Evolutionary conservation across 805 yeast species (phyloP).

Genomic region (Saturnispora hagleri): DNA sequence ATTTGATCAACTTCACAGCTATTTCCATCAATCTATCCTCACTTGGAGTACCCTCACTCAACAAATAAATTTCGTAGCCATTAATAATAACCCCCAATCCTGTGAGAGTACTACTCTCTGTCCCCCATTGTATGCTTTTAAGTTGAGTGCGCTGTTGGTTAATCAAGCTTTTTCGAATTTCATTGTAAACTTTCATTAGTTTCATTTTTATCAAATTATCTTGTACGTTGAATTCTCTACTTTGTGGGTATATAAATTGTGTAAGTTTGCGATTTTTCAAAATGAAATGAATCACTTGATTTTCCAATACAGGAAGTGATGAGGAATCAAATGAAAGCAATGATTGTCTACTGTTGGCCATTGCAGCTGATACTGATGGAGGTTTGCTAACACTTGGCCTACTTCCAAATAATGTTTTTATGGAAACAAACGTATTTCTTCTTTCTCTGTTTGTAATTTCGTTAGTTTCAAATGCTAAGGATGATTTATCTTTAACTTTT

Average conservation of each 20-base stretch:
- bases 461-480: not conserved
- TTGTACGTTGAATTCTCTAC: slow-evolving; percentile 13
- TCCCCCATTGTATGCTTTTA: slow-evolving; percentile 22
- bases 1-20: slow-evolving; percentile 54
- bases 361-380: slow-evolving; percentile 27
- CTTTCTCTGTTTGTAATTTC: not conserved
- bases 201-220: slow-evolving; percentile 15
- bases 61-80: slow-evolving; percentile 51
- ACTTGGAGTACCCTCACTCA: slow-evolving; percentile 46
- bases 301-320: not conserved
- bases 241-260: slow-evolving; percentile 41
- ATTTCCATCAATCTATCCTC: slow-evolving; percentile 50
- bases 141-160: slow-evolving; percentile 14
- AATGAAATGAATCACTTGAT: slow-evolving; percentile 47
- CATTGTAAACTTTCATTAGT: slow-evolving; percentile 22
- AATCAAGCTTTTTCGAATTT: slow-evolving; percentile 11
- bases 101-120: slow-evolving; percentile 17
- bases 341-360: slow-evolving; percentile 21
- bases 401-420: not conserved
- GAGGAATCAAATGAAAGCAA: not conserved
- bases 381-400: not conserved
- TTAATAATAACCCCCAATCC: slow-evolving; percentile 22
- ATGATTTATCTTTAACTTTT: not conserved
- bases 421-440: slow-evolving; percentile 2
- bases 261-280: slow-evolving; percentile 58